A percentile compares a stretch with the other conserved stretches of the same genome.
These are phyloP conservation scores for Lachnellula cervina DNA, from an alignment of 2,329 filamentous ascomycete genomes.

Conservation along the genomic window DNA sequence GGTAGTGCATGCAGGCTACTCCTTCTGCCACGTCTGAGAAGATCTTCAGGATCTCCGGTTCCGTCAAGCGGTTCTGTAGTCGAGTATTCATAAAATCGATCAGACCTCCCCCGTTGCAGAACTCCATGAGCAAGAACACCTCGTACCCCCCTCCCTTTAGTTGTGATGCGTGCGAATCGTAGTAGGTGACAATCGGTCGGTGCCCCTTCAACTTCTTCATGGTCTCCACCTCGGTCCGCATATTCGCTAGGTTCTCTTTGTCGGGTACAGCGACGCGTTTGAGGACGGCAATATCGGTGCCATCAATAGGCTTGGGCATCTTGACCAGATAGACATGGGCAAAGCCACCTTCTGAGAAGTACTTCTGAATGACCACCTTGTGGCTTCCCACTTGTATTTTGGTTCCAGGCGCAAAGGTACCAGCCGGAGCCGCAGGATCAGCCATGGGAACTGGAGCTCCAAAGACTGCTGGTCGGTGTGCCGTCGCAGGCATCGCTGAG, in stretches of 20 bases:
- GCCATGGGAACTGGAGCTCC: constrained; percentile 39
- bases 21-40: constrained; percentile 95
- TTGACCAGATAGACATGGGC: constrained; percentile 97
- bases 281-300: constrained; percentile 34
- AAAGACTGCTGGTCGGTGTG: constrained; percentile 41
- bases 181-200: constrained; percentile 92
- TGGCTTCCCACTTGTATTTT: constrained; percentile 96
- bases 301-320: constrained; percentile 54
- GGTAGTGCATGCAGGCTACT: constrained; percentile 98
- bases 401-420: constrained; percentile 87
- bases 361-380: constrained; percentile 90
- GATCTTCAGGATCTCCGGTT: constrained; percentile 95
- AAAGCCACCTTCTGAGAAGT: constrained; percentile 96
- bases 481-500: constrained; percentile 33
- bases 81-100: constrained; percentile 99
- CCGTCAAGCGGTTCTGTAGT: constrained; percentile 90
- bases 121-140: constrained; percentile 98
- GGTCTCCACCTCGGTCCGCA: constrained; percentile 98
- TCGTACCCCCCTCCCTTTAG: constrained; percentile 90
- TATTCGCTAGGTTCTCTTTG: constrained; percentile 87
- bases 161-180: constrained; percentile 96
- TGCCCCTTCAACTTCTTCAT: constrained; percentile 99
- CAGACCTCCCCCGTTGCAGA: constrained; percentile 86
- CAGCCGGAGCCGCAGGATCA: constrained; percentile 54
- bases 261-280: constrained; percentile 93